Evolutionary conservation across 2,329 filamentous ascomycete genomes (phyloP), one percentile per base, ranked within the genome.

Genomic region (Pseudocercospora cruenta): DNA sequence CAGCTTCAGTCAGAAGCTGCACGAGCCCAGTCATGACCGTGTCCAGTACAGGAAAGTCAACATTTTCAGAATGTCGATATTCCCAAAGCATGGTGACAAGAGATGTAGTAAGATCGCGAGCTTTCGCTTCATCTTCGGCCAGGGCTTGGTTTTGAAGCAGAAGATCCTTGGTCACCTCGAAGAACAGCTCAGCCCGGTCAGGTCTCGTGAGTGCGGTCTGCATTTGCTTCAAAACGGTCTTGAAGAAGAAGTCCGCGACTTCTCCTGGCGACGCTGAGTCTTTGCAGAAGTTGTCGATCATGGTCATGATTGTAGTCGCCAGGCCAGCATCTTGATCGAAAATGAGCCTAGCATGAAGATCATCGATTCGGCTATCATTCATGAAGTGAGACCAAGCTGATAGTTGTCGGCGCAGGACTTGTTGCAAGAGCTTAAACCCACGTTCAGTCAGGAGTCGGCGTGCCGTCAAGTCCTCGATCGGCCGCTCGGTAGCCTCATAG

Each of bases 1-100:
- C 60, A 47, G 79, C 79, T 58, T 71, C 77, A 10, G 72, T 69
- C 16, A 84, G 71, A 28, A 84, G 73, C 43, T 76, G 78, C 2
- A 81, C 76, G 22, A 83, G 75, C 6, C 74, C 74, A 7, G 57
- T 28, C 24, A 77, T 67, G 4, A 68, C 67, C 14, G 65, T 28
- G 59, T 77, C 75, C 9, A 64, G 26, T 12, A 73, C 39, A 1
- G 72, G 69, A 22, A 70, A 58, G 21, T 71, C 70, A 9, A 69
- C 64, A 33, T 69, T 58, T 62, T 76, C 75, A 9, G 43, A 54
- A 53, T 76, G 74, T 12, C 67, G 39, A 43, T 75, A 71, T 4
- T 58, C 43, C 67, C 67, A 69, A 12, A 76, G 21, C 2, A 64
- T 26, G 3, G 45, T 3, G 2, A 71, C 33, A 16, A 77, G 61